Conservation (phyloP, 2,329 filamentous ascomycete genomes). For the Calonectria hongkongensis region DNA sequence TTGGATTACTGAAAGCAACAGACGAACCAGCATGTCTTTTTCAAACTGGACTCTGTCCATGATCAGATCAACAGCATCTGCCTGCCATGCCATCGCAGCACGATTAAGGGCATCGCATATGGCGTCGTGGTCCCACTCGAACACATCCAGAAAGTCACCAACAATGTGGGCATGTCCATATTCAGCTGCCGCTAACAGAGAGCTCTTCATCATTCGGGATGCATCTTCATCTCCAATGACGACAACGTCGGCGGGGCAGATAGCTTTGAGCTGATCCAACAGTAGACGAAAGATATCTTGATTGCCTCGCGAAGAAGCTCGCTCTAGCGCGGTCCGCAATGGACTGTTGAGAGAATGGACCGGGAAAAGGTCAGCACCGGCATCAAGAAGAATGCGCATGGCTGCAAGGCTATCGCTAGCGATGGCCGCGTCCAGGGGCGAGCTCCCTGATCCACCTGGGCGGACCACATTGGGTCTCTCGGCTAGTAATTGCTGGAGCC, state of each 20-base stretch:
- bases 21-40: background rate
- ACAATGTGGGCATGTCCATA: background rate
- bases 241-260: background rate
- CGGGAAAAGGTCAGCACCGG: background rate
- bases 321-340: background rate
- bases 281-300: background rate
- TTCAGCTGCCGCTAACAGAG: background rate
- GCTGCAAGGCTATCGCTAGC: background rate
- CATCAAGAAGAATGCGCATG: background rate
- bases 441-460: background rate
- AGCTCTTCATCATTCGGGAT: background rate
- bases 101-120: background rate
- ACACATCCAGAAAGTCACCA: background rate
- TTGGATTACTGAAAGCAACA: background rate
- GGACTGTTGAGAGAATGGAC: background rate
- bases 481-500: background rate
- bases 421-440: background rate
- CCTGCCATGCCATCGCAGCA: background rate
- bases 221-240: background rate
- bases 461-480: background rate
- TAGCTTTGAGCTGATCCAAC: background rate
- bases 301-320: background rate
- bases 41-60: constrained; percentile 2
- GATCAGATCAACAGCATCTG: background rate
- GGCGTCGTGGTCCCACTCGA: background rate